phyloP scores from a whole-genome alignment of 306 rosid species.

The Oxytropis ochrocephala region DNA sequence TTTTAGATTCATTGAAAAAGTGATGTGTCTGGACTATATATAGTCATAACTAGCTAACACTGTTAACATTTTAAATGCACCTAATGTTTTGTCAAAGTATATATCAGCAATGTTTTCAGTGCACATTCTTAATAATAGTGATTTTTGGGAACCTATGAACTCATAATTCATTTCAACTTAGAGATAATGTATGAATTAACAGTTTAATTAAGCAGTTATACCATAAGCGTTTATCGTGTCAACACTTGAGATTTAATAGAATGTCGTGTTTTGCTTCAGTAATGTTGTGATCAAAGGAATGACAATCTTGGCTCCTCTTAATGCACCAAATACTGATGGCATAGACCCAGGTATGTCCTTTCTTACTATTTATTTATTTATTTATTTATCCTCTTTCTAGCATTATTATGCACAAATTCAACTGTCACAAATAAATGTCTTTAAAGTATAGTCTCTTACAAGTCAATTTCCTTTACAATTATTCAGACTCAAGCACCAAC shows the following conservation, averaged over 20 bases:
- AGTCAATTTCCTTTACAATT: constrained; percentile 8
- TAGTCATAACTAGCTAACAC: too few relatives aligned
- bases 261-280: constrained; percentile 43
- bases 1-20: too few relatives aligned
- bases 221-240: too few relatives aligned
- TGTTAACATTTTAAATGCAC: neutral
- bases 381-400: neutral
- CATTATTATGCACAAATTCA: neutral
- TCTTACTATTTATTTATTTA: neutral
- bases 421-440: neutral
- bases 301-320: constrained; percentile 93
- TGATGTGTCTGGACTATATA: too few relatives aligned
- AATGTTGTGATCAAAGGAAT: constrained; percentile 86
- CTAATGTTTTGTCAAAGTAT: neutral
- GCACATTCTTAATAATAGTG: neutral
- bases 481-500: constrained; percentile 70
- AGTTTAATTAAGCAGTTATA: too few relatives aligned
- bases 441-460: neutral
- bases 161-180: neutral
- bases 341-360: constrained; percentile 73
- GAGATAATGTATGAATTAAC: too few relatives aligned
- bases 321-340: constrained; percentile 96
- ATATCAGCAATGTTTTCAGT: neutral
- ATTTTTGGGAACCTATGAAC: neutral
- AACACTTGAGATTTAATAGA: neutral